Conservation (phyloP, 2,329 filamentous ascomycete genomes). For the Xylariaceae sp. region DNA sequence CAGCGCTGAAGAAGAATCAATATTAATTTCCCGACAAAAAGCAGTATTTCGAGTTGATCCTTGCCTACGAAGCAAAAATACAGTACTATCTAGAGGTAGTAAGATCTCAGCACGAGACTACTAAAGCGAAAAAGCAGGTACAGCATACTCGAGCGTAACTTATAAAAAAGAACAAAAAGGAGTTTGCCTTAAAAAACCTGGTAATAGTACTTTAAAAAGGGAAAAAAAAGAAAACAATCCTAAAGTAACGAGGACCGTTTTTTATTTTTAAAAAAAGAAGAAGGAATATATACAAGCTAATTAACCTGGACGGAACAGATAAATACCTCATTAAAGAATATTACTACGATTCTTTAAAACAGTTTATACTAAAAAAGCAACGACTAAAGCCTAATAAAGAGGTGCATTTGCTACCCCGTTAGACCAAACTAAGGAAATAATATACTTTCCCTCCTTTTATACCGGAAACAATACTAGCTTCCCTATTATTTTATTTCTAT, state of each 20-base stretch:
- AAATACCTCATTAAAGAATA: neutral
- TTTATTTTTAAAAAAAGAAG: neutral
- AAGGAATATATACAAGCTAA: neutral
- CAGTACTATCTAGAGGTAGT: no score
- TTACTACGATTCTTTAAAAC: neutral
- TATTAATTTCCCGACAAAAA: neutral
- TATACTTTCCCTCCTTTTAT: no score
- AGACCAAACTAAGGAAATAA: neutral
- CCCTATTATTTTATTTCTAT: no score
- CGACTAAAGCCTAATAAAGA: neutral
- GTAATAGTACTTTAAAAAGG: neutral
- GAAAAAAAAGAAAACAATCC: neutral
- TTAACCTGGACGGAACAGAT: neutral
- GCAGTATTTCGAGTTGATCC: no score
- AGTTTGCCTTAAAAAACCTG: no score
- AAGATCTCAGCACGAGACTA: no score
- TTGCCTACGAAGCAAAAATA: neutral
- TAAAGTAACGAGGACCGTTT: neutral
- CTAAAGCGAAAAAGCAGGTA: neutral
- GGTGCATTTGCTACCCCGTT: neutral
- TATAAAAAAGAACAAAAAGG: neutral
- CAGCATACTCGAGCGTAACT: neutral
- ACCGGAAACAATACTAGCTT: no score
- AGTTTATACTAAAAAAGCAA: no score
- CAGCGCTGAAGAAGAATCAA: neutral